phyloP scores from a whole-genome alignment of 257 asterid species.

The Solanum arcanum region DNA sequence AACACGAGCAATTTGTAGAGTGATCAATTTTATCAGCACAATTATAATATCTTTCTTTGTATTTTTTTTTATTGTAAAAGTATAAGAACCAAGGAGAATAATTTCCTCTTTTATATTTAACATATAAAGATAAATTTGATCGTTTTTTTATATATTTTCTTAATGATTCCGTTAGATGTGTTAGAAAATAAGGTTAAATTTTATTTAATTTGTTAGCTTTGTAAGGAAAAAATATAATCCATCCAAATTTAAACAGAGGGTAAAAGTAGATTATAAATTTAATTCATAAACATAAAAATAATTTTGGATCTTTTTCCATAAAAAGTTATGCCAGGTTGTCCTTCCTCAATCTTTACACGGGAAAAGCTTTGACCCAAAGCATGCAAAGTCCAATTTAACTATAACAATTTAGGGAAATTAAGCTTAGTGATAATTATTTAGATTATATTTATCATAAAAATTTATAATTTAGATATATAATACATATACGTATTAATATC shows the following conservation, averaged over 20 bases:
- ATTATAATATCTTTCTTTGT: neutral
- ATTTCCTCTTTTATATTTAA: neutral
- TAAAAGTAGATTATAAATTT: neutral
- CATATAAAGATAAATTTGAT: neutral
- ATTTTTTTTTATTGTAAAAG: neutral
- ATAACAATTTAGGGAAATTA: neutral
- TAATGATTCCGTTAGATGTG: neutral
- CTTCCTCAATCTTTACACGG: neutral
- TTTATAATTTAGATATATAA: no score
- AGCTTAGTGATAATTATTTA: neutral
- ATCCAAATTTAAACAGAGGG: neutral
- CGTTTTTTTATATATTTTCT: neutral
- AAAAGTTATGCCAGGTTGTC: neutral
- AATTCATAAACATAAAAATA: neutral
- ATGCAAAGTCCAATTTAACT: neutral
- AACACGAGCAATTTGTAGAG: neutral
- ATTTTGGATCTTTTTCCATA: neutral
- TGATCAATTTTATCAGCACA: neutral
- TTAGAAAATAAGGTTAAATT: neutral
- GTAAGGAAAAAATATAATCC: neutral
- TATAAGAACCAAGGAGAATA: neutral
- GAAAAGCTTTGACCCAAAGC: neutral
- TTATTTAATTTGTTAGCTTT: neutral
- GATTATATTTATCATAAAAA: neutral
- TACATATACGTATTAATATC: no score